Conservation (phyloP, 140 eudicot species). For the Anethum foeniculum region DNA sequence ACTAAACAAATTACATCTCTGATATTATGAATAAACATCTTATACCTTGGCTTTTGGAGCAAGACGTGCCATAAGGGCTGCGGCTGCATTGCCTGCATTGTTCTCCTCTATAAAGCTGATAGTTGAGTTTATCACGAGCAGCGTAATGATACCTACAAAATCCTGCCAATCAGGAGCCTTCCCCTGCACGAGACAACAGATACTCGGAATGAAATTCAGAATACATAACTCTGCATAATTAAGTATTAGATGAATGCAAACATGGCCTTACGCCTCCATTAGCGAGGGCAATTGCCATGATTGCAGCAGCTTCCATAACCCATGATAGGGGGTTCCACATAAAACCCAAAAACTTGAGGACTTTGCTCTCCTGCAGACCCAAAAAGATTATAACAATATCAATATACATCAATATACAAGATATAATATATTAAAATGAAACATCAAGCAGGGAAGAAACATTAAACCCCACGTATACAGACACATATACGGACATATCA, state of each 20-base stretch:
- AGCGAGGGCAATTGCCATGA: constrained; percentile 99
- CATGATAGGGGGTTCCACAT: constrained; percentile 99
- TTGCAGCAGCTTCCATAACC: constrained; percentile 99
- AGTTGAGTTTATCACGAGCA: constrained; percentile 87
- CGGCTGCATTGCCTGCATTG: constrained; percentile 99
- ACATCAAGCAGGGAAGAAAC: not conserved
- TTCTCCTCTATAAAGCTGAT: constrained; percentile 96
- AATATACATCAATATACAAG: not conserved
- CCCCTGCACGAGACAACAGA: constrained; percentile 37
- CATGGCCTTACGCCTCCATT: constrained; percentile 83
- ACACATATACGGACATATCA: no score
- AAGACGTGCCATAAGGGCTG: constrained; percentile 98
- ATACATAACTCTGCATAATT: not conserved
- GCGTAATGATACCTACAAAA: constrained; percentile 90
- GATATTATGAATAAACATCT: not conserved
- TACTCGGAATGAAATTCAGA: not conserved
- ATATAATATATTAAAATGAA: not conserved
- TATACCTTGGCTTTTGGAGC: constrained; percentile 96
- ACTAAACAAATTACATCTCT: not conserved
- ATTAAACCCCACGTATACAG: not conserved
- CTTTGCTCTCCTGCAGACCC: constrained; percentile 81
- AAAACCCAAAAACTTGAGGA: constrained; percentile 93
- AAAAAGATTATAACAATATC: constrained; percentile 5
- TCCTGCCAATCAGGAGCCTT: constrained; percentile 99
- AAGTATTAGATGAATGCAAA: not conserved